Percentiles rank a stretch among this genome's conserved stretches.
Evolutionary conservation across 768 basidiomycete genomes (phyloP).

Genomic region (Boletus rufocinnamomeus): DNA sequence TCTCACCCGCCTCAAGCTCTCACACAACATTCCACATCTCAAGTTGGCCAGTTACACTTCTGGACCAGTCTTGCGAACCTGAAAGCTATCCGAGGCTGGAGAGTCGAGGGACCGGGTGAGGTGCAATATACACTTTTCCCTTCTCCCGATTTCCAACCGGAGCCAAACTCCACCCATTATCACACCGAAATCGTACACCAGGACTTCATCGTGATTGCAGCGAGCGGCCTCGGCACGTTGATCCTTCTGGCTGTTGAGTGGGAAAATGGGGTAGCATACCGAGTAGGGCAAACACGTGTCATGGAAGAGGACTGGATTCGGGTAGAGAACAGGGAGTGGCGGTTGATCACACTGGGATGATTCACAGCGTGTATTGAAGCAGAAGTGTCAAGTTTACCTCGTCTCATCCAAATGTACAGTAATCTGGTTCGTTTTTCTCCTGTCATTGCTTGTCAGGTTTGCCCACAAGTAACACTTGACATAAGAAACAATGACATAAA

Average conservation of each 20-base stretch:
- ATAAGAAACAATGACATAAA: background rate
- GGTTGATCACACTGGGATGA: conserved; percentile 13
- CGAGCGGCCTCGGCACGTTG: background rate
- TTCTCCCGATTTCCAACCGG: background rate
- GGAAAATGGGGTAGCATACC: conserved; percentile 18
- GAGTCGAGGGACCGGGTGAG: background rate
- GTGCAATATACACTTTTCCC: background rate
- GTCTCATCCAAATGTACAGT: background rate
- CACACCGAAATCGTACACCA: conserved; percentile 5
- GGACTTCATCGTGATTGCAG: conserved; percentile 18
- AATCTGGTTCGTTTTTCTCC: background rate
- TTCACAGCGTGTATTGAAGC: background rate
- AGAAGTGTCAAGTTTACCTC: background rate
- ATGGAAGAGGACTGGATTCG: background rate
- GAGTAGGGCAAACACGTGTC: conserved; percentile 1
- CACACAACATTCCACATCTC: background rate
- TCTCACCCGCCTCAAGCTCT: background rate
- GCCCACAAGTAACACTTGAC: too few species aligned
- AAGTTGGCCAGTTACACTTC: conserved; percentile 14
- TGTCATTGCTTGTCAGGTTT: too few species aligned
- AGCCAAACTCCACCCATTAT: background rate
- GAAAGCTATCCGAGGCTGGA: background rate
- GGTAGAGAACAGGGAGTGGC: conserved; percentile 18
- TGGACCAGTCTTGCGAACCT: conserved; percentile 18
- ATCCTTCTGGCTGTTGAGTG: conserved; percentile 19